Percentiles rank a stretch among this genome's conserved stretches.
Evolutionary conservation across 306 rosid species (phyloP).

Genomic region (Malus sylvestris): DNA sequence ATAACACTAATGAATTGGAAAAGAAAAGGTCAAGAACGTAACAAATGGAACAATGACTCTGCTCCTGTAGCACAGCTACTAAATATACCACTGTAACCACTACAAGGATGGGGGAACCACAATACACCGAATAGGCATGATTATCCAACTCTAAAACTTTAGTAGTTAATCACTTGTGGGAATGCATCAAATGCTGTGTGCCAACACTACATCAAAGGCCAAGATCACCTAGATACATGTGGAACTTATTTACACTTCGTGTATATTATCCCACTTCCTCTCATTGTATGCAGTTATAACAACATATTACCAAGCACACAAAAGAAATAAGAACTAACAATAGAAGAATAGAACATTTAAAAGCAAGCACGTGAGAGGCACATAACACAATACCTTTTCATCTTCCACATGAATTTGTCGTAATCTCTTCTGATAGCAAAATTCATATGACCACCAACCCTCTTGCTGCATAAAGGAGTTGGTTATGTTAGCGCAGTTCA

Average conservation of each 20-base stretch:
- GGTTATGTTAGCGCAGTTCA: neutral
- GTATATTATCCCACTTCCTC: neutral
- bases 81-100: neutral
- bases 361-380: neutral
- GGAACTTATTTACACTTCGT: neutral
- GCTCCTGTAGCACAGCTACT: neutral
- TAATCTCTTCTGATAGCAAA: conserved; percentile 72
- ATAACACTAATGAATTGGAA: neutral
- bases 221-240: neutral
- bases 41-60: neutral
- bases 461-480: conserved; percentile 67
- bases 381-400: conserved; percentile 52
- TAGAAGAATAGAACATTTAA: neutral
- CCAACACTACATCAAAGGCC: neutral
- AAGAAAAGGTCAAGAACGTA: neutral
- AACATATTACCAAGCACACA: neutral
- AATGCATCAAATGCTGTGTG: neutral
- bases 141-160: neutral
- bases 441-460: conserved; percentile 99
- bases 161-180: neutral
- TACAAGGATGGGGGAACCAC: neutral
- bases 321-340: neutral
- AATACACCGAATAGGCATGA: conserved; percentile 1
- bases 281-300: neutral
- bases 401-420: conserved; percentile 86